phyloP scores from a whole-genome alignment of 345 rosid genomes.

The Camelina neglecta region DNA sequence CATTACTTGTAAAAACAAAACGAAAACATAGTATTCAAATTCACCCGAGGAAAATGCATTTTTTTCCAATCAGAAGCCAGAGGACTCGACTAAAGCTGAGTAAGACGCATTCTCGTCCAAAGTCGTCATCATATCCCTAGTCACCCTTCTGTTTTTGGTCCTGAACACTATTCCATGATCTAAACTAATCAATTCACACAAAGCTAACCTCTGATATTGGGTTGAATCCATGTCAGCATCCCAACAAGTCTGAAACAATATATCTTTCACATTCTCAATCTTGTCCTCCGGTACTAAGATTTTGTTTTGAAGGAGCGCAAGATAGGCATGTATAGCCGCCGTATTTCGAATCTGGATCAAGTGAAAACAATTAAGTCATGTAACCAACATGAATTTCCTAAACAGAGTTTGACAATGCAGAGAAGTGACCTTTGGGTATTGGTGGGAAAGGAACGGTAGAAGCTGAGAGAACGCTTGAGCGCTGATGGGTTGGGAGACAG shows the following conservation, averaged over 20 bases:
- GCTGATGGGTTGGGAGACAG: constrained; percentile 57
- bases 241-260: constrained; percentile 74
- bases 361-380: neutral
- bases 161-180: constrained; percentile 46
- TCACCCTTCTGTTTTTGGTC: constrained; percentile 35
- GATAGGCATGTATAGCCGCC: constrained; percentile 68
- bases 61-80: constrained; percentile 59
- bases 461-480: constrained; percentile 66
- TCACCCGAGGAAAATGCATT: neutral
- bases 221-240: constrained; percentile 67
- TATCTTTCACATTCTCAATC: constrained; percentile 62
- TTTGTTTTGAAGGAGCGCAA: constrained; percentile 65
- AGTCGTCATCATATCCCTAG: constrained; percentile 26
- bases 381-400: constrained; percentile 10
- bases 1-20: too few relatives aligned
- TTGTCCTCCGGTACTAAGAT: constrained; percentile 62
- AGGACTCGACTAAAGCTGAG: constrained; percentile 76
- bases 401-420: constrained; percentile 17
- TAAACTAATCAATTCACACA: constrained; percentile 62
- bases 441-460: constrained; percentile 67
- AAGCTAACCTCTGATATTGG: constrained; percentile 53
- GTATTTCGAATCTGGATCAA: constrained; percentile 74
- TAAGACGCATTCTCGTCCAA: constrained; percentile 87
- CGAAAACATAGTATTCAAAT: too few relatives aligned
- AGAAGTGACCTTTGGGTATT: constrained; percentile 68